Conservation (phyloP, 83 land plant genomes). For the Isoetes engelmannii region DNA sequence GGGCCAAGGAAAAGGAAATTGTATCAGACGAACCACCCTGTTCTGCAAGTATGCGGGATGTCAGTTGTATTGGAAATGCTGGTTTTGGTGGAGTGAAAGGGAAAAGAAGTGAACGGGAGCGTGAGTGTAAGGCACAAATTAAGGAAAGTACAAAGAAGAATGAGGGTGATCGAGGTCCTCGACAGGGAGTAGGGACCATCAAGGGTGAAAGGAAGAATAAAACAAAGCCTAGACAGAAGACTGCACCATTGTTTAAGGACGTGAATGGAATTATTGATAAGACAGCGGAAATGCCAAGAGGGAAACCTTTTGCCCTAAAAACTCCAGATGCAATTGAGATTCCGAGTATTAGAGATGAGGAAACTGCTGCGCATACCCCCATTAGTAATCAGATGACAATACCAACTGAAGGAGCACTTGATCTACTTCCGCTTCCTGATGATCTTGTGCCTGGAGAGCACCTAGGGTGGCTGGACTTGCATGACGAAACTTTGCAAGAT, state of each 20-base stretch:
- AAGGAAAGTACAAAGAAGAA: slow-evolving; percentile 23
- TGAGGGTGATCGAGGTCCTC: slow-evolving; percentile 1
- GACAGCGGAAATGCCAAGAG: slow-evolving; percentile 28
- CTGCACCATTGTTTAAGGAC: slow-evolving; percentile 58
- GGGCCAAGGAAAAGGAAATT: slow-evolving; percentile 56
- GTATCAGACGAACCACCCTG: slow-evolving; percentile 56
- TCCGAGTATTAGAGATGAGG: background rate
- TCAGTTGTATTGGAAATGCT: slow-evolving; percentile 29
- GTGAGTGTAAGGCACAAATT: slow-evolving; percentile 51
- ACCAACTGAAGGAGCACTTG: slow-evolving; percentile 28
- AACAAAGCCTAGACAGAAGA: slow-evolving; percentile 73
- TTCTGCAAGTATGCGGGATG: slow-evolving; percentile 29
- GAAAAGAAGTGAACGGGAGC: slow-evolving; percentile 86
- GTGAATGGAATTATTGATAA: slow-evolving; percentile 51
- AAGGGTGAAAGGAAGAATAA: slow-evolving; percentile 70
- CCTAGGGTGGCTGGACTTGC: slow-evolving; percentile 38
- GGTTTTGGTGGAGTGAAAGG: slow-evolving; percentile 68
- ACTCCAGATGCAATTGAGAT: slow-evolving; percentile 23
- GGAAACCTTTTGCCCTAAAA: slow-evolving; percentile 8
- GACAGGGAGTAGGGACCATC: slow-evolving; percentile 34
- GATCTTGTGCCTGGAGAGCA: slow-evolving; percentile 57
- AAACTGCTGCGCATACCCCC: background rate
- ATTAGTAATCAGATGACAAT: slow-evolving; percentile 1
- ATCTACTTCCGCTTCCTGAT: slow-evolving; percentile 53
- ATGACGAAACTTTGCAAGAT: background rate